phyloP scores from a whole-genome alignment of 345 rosid genomes.

The Stellera chamaejasme region DNA sequence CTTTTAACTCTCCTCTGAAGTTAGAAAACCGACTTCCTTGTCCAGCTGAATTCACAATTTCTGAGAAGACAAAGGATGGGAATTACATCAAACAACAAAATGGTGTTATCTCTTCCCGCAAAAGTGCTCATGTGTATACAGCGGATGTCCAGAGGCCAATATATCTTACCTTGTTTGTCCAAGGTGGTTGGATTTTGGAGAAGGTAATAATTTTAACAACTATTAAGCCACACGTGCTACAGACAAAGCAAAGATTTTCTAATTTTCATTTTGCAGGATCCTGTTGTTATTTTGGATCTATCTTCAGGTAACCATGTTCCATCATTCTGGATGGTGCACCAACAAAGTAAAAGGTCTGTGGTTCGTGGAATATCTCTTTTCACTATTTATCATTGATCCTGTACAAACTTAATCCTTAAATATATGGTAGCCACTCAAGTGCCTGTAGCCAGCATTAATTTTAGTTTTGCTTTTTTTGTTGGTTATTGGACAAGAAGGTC shows the following conservation, averaged over 20 bases:
- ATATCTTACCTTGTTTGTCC: conserved; percentile 63
- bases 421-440: too few species aligned
- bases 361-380: background rate
- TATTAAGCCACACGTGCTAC: background rate
- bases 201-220: conserved; percentile 38
- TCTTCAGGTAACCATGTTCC: conserved; percentile 58
- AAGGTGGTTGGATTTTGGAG: conserved; percentile 92
- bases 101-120: conserved; percentile 58
- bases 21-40: conserved; percentile 95
- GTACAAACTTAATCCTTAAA: too few species aligned
- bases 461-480: too few species aligned
- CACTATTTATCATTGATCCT: too few species aligned
- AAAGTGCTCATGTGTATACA: conserved; percentile 53
- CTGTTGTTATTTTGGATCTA: conserved; percentile 69
- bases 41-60: conserved; percentile 71
- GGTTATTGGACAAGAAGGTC: too few species aligned
- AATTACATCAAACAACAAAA: conserved; percentile 50
- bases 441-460: too few species aligned
- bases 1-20: conserved; percentile 78
- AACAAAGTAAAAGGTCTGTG: conserved; percentile 81
- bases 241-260: conserved; percentile 1
- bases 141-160: conserved; percentile 70
- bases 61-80: conserved; percentile 81
- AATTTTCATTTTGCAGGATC: conserved; percentile 51
- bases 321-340: conserved; percentile 95